phyloP scores from a whole-genome alignment of 768 basidiomycete species.

The Amanita subjunquillea region DNA sequence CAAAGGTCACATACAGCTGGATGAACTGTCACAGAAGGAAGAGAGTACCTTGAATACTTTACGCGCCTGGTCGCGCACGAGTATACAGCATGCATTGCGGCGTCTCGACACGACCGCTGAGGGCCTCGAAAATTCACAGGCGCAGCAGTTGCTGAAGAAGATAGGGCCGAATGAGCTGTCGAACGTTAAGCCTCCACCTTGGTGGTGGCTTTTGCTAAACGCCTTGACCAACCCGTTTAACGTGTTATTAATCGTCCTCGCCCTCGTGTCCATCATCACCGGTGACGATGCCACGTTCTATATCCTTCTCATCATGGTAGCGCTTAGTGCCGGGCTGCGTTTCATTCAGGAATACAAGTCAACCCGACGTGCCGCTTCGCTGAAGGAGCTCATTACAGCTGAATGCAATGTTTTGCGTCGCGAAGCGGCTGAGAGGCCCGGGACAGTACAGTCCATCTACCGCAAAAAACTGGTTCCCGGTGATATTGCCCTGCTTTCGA shows the following conservation, averaged over 20 bases:
- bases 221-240: conserved; percentile 26
- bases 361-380: conserved; percentile 22
- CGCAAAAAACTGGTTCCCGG: conserved; percentile 20
- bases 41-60: not conserved
- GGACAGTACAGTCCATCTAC: conserved; percentile 18
- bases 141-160: conserved; percentile 7
- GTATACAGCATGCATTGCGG: not conserved
- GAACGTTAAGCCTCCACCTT: conserved; percentile 18
- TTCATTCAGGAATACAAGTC: conserved; percentile 21
- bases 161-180: conserved; percentile 14
- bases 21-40: not conserved
- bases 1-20: not conserved
- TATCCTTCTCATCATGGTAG: conserved; percentile 23
- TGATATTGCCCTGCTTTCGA: conserved; percentile 19
- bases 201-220: conserved; percentile 16
- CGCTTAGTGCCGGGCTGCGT: conserved; percentile 19
- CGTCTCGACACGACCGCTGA: not conserved
- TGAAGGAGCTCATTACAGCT: conserved; percentile 23
- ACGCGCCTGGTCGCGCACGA: not conserved
- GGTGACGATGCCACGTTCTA: conserved; percentile 20
- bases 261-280: conserved; percentile 19
- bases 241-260: conserved; percentile 19
- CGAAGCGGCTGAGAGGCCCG: not conserved
- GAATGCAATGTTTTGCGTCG: conserved; percentile 21
- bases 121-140: not conserved